Evolutionary conservation across 1,284 basidiomycete genomes (phyloP).

Genomic region (Boletus holoroseus): DNA sequence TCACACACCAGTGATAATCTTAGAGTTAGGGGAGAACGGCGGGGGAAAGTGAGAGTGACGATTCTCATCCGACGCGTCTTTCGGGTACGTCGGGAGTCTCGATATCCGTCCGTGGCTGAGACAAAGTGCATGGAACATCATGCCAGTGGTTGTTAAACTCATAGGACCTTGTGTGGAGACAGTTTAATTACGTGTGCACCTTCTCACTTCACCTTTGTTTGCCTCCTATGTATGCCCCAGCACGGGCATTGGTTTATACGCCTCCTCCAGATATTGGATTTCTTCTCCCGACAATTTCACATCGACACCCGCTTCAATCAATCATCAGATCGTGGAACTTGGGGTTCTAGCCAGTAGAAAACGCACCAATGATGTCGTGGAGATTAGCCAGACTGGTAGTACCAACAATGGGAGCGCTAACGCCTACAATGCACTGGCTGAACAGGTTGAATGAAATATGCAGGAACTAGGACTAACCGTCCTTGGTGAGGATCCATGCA

Average conservation of each 20-base stretch:
- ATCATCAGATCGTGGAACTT: conserved; percentile 1
- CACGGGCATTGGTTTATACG: conserved; percentile 40
- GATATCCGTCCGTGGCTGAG: too few species aligned
- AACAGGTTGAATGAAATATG: neutral
- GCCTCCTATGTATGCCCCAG: conserved; percentile 29
- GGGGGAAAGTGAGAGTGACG: too few species aligned
- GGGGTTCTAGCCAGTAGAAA: neutral
- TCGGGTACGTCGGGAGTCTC: too few species aligned
- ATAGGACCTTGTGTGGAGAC: neutral
- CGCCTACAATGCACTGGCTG: conserved; percentile 17
- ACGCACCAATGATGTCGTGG: conserved; percentile 39
- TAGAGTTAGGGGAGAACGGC: too few species aligned
- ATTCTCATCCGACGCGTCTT: too few species aligned
- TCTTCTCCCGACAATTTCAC: conserved; percentile 45
- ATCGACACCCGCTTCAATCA: conserved; percentile 29
- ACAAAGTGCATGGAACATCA: neutral
- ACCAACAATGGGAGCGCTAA: conserved; percentile 47
- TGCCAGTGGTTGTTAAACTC: neutral
- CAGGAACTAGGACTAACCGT: conserved; percentile 19
- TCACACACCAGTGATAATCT: too few species aligned
- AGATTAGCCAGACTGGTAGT: conserved; percentile 45
- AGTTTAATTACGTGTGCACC: neutral
- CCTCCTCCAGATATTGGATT: conserved; percentile 40
- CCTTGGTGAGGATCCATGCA: conserved; percentile 45
- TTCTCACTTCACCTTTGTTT: neutral